Percentiles rank a stretch among this genome's conserved stretches.
Conservation (phyloP, 2,329 filamentous ascomycete genomes). For the Paraphaeosphaeria minitans region DNA sequence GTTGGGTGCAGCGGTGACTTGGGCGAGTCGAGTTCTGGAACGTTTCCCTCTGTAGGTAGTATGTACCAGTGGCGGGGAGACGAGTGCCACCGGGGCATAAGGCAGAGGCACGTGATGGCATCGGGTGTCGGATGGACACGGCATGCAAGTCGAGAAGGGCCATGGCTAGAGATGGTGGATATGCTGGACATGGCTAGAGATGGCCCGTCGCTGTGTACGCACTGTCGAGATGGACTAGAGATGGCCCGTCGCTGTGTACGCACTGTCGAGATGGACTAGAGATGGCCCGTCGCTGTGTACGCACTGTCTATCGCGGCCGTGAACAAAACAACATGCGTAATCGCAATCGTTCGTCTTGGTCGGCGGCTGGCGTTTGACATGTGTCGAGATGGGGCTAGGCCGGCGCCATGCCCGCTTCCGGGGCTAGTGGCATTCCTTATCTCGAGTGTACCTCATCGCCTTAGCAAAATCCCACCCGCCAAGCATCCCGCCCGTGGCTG, state of each 20-base stretch:
- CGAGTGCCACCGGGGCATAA: constrained; percentile 6
- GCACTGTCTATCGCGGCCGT: constrained; percentile 16
- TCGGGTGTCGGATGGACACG: too few relatives aligned
- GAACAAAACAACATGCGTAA: constrained; percentile 14
- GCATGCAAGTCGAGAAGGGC: too few relatives aligned
- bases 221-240: background rate
- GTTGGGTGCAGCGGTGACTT: background rate
- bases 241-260: too few relatives aligned
- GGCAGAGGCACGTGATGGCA: background rate
- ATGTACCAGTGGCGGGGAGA: constrained; percentile 5
- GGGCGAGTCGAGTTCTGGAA: constrained; percentile 5
- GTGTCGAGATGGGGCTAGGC: constrained; percentile 1
- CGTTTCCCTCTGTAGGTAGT: background rate
- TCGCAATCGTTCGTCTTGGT: constrained; percentile 13
- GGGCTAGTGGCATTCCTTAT: constrained; percentile 15
- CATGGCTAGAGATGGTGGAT: too few relatives aligned
- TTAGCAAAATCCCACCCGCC: constrained; percentile 34
- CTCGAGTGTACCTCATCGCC: constrained; percentile 19
- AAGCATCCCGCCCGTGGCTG: constrained; percentile 33
- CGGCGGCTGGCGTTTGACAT: background rate
- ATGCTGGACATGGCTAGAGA: too few relatives aligned
- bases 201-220: too few relatives aligned
- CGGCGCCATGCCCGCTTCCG: background rate
- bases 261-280: background rate
- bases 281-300: too few relatives aligned